phyloP scores from a whole-genome alignment of 805 yeast genomes.

The Candida yuanshanica region DNA sequence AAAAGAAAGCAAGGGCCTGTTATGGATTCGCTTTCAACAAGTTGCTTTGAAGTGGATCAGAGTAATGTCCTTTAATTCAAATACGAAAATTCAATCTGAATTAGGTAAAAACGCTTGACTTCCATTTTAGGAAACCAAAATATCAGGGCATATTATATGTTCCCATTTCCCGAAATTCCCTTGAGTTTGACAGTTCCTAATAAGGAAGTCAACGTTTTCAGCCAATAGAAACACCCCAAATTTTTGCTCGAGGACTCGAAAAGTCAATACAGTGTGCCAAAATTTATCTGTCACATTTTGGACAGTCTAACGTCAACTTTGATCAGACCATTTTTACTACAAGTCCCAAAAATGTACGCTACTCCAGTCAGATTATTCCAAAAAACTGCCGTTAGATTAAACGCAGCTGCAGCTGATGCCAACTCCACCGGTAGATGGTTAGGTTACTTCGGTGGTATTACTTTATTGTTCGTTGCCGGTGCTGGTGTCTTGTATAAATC shows the following conservation, averaged over 20 bases:
- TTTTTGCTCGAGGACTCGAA: neutral
- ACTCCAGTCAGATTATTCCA: conserved; percentile 23
- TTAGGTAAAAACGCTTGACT: neutral
- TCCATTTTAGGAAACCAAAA: conserved; percentile 7
- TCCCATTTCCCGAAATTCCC: too few relatives aligned
- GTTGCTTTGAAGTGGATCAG: too few relatives aligned
- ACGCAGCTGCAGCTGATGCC: conserved; percentile 13
- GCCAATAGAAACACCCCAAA: conserved; percentile 10
- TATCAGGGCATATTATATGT: too few relatives aligned
- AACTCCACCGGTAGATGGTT: conserved; percentile 17
- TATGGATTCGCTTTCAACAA: too few relatives aligned
- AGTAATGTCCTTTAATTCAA: too few relatives aligned
- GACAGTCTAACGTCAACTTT: neutral
- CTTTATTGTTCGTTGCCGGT: conserved; percentile 17
- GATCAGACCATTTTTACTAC: neutral
- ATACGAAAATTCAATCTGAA: too few relatives aligned
- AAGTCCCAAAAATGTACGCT: conserved; percentile 19
- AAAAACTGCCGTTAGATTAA: conserved; percentile 21
- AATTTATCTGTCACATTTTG: neutral
- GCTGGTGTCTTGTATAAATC: conserved; percentile 21
- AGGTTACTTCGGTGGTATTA: conserved; percentile 22
- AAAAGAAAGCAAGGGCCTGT: neutral
- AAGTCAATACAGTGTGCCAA: neutral
- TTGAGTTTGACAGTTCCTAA: conserved; percentile 4
- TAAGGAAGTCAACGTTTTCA: conserved; percentile 12